Evolutionary conservation across 257 asterid species (phyloP), one percentile per base, ranked within the genome.

Genomic region (Nicotiana knightiana): DNA sequence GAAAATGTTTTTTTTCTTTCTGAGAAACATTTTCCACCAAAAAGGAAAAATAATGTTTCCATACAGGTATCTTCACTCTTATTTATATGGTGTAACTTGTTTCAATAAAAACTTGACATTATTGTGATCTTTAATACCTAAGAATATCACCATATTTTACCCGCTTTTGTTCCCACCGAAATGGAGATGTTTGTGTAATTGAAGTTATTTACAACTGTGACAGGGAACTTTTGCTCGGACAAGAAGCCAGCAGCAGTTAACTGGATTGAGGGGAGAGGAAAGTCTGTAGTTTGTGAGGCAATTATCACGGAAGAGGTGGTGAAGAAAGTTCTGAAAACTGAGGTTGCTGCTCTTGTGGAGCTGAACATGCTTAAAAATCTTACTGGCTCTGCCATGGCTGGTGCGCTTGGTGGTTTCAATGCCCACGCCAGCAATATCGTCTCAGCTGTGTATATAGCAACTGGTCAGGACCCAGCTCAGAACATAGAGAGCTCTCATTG

Each of bases 391-490:
- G 92, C 92, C 37, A 79, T 89, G 82, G 92, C 92, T 7, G 92
- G 92, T 55, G 84, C 89, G 15, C 92, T 89, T 37, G 92, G 92
- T 67, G 92, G 92, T 51, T 89, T 89, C 89, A 89, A 89, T 79
- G 92, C 92, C 33, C 92, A 89, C 32, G 92, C 92, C 4, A 87
- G 92, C 83, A 89, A 89, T 77, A 87, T 89, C 53, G 89, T 89
- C 61, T 84, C 89, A 2, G 92, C 92, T 8, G 85, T 89, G 26
- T 89, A 13, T 84, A 32, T 89, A 32, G 92, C 92, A 82, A 89
- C 92, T 0, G 92, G 92, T 17, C 92, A 89, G 67, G 90, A 89
- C 80, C 92, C 92, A 39, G 92, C 92, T 11, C 92, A 89, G 85
- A 89, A 89, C 81, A 85, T 89, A 59, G 92, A 89, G 85, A 89